These are phyloP conservation scores for Tetrahymena malaccensis DNA, from an alignment of 73 alveolate genomes.

Conservation along the genomic window DNA sequence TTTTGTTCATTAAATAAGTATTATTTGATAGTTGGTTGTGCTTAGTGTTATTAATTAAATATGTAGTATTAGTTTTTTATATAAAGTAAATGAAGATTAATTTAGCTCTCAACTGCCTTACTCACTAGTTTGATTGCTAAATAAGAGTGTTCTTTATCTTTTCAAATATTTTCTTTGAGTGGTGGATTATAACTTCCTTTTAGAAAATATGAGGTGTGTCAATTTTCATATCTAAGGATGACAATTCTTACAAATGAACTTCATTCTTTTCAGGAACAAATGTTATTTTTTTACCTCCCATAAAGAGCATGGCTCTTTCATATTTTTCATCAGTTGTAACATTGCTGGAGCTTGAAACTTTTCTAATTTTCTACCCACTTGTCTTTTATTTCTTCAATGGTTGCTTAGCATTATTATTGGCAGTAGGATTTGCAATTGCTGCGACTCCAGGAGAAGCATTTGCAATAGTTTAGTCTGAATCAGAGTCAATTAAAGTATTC, in stretches of 20 bases:
- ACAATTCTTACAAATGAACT: not conserved
- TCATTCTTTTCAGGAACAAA: not conserved
- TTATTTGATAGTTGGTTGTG: too few species aligned
- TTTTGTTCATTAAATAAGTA: not conserved
- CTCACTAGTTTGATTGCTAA: not conserved
- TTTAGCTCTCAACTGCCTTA: not conserved
- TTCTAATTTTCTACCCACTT: not conserved
- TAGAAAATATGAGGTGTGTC: not conserved
- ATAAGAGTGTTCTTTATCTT: not conserved
- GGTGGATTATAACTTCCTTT: not conserved
- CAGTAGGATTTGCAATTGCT: not conserved
- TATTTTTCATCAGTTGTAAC: not conserved
- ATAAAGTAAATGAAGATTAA: not conserved
- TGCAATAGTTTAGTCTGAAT: not conserved
- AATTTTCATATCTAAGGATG: not conserved
- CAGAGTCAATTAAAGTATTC: not conserved
- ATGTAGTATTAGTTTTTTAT: not conserved
- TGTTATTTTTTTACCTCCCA: not conserved
- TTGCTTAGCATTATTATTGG: not conserved
- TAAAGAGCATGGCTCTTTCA: not conserved
- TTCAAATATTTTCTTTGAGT: not conserved
- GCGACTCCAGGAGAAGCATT: not conserved
- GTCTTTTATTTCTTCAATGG: not conserved
- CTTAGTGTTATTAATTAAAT: too few species aligned
- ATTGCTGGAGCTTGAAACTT: not conserved